Evolutionary conservation across 331 rosid species (phyloP), one percentile per base, ranked within the genome.

Genomic region (Spiraea crenata): DNA sequence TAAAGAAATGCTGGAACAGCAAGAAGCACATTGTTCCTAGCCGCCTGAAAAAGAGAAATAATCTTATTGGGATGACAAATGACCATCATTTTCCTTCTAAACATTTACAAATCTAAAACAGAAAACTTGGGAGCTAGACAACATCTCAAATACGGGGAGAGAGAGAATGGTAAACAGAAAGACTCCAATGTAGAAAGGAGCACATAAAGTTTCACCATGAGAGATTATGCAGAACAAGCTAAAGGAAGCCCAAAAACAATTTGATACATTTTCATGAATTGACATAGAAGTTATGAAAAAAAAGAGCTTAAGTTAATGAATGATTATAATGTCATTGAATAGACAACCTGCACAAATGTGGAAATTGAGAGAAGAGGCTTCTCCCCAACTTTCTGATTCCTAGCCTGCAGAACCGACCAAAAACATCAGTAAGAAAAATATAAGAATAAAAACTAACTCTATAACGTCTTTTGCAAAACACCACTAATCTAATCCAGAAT

Each of bases 301-400:
- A 46, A 35, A 15, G 47, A 45, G 49, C 46, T 6, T 35, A 11
- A 58, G 11, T 1, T 20, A 57, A 11, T 35, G 6, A 34, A 70
- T 3, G 0, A 46, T n/a, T 58, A n/a, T 35, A 35, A 65, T 15
- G 14, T 9, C 56, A 70, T 20, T 69, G 63, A 6, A 56, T 8
- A 70, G 39, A 10, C 20, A 81, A 95, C 99, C 99, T 95, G 99
- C 81, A 82, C 20, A 45, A 95, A 79, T 62, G 90, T 83, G 57
- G 98, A 89, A 74, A 95, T 31, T 54, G 99, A 91, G 78, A 93
- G 99, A 81, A 95, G 91, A 79, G 99, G 91, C 74, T 89, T 95
- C 88, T 95, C 99, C 84, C 99, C 99, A 56, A 95, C 99, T 72
- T 91, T 95, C 80, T 91, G 89, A 69, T 89, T 47, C 86, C 96